Conservation (phyloP, 2,329 filamentous ascomycete genomes). For the Exutisphaerella laricina region DNA sequence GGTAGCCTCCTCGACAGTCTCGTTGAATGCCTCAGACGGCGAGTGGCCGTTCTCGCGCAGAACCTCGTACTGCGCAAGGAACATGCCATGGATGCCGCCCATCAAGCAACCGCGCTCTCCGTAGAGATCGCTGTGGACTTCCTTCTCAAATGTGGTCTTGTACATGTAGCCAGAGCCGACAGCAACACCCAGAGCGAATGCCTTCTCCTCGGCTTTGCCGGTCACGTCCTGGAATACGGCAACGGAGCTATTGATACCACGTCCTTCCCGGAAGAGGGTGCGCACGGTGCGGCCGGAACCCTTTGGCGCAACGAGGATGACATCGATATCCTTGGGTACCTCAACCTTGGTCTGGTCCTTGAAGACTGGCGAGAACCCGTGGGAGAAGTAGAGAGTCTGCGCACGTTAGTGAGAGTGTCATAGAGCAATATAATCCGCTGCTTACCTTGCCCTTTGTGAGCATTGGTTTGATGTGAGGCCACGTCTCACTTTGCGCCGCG, state of each 20-base stretch:
- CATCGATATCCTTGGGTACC: slow-evolving; percentile 89
- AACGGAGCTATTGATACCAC: slow-evolving; percentile 99
- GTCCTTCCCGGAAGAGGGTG: slow-evolving; percentile 97
- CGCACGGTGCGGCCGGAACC: slow-evolving; percentile 98
- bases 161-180: slow-evolving; percentile 98
- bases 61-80: slow-evolving; percentile 99
- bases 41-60: slow-evolving; percentile 97
- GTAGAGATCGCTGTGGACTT: slow-evolving; percentile 99
- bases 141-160: slow-evolving; percentile 99
- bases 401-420: neutral
- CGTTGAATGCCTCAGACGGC: slow-evolving; percentile 99
- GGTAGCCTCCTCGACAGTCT: slow-evolving; percentile 99
- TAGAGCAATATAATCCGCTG: no score
- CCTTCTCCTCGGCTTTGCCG: slow-evolving; percentile 97
- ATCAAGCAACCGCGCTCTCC: slow-evolving; percentile 99
- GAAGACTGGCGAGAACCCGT: slow-evolving; percentile 99
- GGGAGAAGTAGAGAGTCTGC: slow-evolving; percentile 98
- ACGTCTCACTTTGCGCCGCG: slow-evolving; percentile 97
- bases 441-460: slow-evolving; percentile 95
- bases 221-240: slow-evolving; percentile 98
- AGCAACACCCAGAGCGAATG: slow-evolving; percentile 90
- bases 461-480: slow-evolving; percentile 96
- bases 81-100: slow-evolving; percentile 99
- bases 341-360: slow-evolving; percentile 99
- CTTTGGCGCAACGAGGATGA: slow-evolving; percentile 99